These are phyloP conservation scores for Combretum micranthum DNA, from an alignment of 345 rosid genomes.

Conservation along the genomic window DNA sequence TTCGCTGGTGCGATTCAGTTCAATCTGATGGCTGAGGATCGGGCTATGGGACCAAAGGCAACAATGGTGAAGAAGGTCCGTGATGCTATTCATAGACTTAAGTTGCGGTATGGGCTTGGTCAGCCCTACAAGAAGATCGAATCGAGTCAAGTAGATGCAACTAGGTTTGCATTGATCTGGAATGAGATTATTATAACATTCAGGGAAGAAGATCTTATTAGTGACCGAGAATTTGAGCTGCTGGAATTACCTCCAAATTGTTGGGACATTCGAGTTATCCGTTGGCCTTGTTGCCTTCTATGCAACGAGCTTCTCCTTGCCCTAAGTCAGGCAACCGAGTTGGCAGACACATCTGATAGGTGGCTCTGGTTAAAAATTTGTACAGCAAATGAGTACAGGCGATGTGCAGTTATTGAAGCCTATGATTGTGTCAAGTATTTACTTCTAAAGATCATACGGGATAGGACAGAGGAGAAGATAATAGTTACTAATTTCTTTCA, in stretches of 20 bases:
- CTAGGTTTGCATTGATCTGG: constrained; percentile 87
- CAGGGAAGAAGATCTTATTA: constrained; percentile 83
- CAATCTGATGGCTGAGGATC: constrained; percentile 80
- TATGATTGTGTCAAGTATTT: constrained; percentile 74
- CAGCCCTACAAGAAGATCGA: constrained; percentile 69
- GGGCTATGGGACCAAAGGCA: constrained; percentile 30
- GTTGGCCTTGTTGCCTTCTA: constrained; percentile 87
- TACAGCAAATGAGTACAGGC: constrained; percentile 58
- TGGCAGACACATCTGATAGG: constrained; percentile 58
- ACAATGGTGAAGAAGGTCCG: constrained; percentile 68
- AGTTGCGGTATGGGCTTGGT: constrained; percentile 83
- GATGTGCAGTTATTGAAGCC: constrained; percentile 88
- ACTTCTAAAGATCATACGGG: constrained; percentile 41
- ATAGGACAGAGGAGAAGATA: constrained; percentile 51
- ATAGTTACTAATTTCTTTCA: constrained; percentile 42
- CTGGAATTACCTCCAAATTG: constrained; percentile 73
- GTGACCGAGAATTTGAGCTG: constrained; percentile 70
- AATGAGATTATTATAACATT: constrained; percentile 67
- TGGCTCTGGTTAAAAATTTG: constrained; percentile 81
- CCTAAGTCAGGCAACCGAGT: constrained; percentile 68
- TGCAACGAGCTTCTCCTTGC: constrained; percentile 89
- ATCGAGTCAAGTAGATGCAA: constrained; percentile 78
- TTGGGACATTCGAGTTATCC: constrained; percentile 78
- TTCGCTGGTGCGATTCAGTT: constrained; percentile 90
- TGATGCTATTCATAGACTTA: constrained; percentile 68